Percentiles rank a stretch among this genome's conserved stretches.
Conservation (phyloP, 208 protist genomes). For the Histomonas meleagridis region DNA sequence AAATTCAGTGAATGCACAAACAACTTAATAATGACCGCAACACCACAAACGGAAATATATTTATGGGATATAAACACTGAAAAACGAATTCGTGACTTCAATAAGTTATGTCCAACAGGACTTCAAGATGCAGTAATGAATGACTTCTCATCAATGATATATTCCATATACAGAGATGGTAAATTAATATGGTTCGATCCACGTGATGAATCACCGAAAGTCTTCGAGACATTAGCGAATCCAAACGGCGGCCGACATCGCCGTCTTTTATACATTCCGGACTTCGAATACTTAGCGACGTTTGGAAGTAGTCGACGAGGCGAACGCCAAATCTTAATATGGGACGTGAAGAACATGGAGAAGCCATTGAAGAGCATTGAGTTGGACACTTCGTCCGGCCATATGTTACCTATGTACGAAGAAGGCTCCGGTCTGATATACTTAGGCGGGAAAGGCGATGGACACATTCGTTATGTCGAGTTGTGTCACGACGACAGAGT, state of each 20-base stretch:
- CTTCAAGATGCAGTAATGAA: not conserved
- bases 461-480: not conserved
- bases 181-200: not conserved
- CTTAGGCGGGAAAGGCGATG: slow-evolving; percentile 25
- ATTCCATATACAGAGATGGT: not conserved
- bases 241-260: not conserved
- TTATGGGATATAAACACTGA: not conserved
- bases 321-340: not conserved
- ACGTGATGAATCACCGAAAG: not conserved
- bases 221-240: not conserved
- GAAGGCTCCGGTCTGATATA: slow-evolving; percentile 18
- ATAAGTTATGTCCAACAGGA: not conserved
- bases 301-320: not conserved
- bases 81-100: not conserved
- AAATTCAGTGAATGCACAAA: not conserved
- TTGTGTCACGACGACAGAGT: slow-evolving; percentile 14
- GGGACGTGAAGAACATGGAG: slow-evolving; percentile 18
- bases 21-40: not conserved
- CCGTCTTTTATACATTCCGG: not conserved
- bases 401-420: slow-evolving; percentile 12
- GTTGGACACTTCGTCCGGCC: not conserved
- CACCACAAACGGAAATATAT: not conserved
- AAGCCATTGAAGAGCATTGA: not conserved
- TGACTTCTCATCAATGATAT: not conserved
- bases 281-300: not conserved